A percentile compares a stretch with the other conserved stretches of the same genome.
Evolutionary conservation across 495 filamentous ascomycete species (phyloP).

Genomic region (Xylaria cubensis): DNA sequence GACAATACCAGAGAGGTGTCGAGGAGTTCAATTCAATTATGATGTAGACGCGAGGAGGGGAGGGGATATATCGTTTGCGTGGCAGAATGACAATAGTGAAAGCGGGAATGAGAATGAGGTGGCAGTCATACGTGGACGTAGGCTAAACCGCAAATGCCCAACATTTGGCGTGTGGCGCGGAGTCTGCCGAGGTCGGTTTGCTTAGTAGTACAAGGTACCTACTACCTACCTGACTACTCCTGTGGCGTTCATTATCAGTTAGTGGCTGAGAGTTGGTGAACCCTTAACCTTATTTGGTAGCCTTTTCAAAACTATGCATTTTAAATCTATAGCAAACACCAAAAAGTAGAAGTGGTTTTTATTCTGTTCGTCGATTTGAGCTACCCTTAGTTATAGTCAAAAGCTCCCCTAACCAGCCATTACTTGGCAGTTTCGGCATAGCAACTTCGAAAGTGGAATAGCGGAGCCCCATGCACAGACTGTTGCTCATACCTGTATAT

Average conservation of each 20-base stretch:
- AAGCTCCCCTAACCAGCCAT: not conserved
- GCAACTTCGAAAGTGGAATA: too few relatives aligned
- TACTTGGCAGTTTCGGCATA: not conserved
- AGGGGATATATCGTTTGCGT: slow-evolving; percentile 14
- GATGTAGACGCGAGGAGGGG: slow-evolving; percentile 1
- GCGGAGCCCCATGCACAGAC: too few relatives aligned
- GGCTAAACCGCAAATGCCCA: not conserved
- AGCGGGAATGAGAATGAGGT: slow-evolving; percentile 25
- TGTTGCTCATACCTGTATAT: too few relatives aligned
- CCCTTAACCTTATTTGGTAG: too few relatives aligned
- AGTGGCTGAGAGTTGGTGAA: slow-evolving; percentile 1
- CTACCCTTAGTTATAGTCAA: not conserved
- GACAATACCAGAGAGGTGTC: not conserved
- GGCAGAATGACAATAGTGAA: slow-evolving; percentile 3
- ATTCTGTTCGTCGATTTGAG: not conserved
- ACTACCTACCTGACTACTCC: too few relatives aligned
- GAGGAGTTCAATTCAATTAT: slow-evolving; percentile 17
- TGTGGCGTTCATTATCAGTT: not conserved
- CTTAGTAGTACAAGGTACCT: too few relatives aligned
- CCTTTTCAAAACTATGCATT: not conserved
- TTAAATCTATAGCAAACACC: not conserved
- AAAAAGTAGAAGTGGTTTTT: not conserved
- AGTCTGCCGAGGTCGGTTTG: slow-evolving; percentile 4
- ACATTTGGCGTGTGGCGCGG: slow-evolving; percentile 11
- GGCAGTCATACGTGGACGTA: slow-evolving; percentile 30